phyloP scores from a whole-genome alignment of 768 basidiomycete species.

The Coprinellus micaceus region DNA sequence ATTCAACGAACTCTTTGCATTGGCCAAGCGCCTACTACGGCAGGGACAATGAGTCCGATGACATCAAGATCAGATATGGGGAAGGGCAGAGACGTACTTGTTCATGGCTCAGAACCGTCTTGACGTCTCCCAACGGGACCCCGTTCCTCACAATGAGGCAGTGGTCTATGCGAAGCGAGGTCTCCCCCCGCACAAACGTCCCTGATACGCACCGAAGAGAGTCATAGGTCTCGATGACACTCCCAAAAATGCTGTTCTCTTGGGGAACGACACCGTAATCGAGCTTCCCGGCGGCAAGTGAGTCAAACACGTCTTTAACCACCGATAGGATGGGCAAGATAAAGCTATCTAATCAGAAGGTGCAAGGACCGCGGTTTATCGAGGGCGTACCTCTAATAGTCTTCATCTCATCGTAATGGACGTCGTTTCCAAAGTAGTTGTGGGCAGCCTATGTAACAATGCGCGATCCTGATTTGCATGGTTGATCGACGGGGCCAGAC shows the following conservation, averaged over 20 bases:
- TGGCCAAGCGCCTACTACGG: slow-evolving; percentile 67
- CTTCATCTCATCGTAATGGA: slow-evolving; percentile 23
- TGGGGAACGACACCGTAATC: slow-evolving; percentile 70
- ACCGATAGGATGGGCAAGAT: neutral
- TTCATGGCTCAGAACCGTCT: slow-evolving; percentile 70
- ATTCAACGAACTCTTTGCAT: slow-evolving; percentile 58
- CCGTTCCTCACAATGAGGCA: slow-evolving; percentile 65
- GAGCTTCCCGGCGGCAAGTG: slow-evolving; percentile 39
- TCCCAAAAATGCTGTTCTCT: slow-evolving; percentile 75
- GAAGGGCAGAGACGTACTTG: slow-evolving; percentile 44
- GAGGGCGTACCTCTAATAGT: neutral
- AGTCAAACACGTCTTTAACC: slow-evolving; percentile 52
- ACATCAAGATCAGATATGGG: neutral
- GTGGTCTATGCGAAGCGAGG: slow-evolving; percentile 60
- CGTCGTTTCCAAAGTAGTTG: slow-evolving; percentile 35
- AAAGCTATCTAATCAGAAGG: neutral
- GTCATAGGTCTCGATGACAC: slow-evolving; percentile 74
- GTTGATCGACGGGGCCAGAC: neutral
- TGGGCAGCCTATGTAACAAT: slow-evolving; percentile 33
- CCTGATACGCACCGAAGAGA: slow-evolving; percentile 44
- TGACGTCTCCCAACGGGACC: slow-evolving; percentile 50
- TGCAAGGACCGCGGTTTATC: neutral
- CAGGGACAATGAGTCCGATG: neutral
- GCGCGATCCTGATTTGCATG: neutral
- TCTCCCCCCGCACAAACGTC: slow-evolving; percentile 58